These are phyloP conservation scores for Phoma sp. DNA, from an alignment of 2,329 filamentous ascomycete species.

Conservation along the genomic window DNA sequence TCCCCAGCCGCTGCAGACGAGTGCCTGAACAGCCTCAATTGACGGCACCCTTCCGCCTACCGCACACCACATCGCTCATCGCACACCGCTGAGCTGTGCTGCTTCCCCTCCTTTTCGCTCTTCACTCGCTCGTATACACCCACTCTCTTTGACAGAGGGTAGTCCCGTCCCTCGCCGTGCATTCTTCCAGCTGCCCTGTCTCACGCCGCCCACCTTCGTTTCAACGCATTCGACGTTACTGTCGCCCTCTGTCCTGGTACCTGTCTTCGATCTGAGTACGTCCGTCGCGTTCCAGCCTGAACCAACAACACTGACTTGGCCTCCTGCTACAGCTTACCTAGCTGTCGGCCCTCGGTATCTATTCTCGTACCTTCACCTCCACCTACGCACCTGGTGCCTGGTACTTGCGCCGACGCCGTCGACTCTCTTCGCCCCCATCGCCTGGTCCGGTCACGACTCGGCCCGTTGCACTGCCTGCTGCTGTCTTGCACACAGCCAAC, in stretches of 20 bases:
- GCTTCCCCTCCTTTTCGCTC: constrained; percentile 43
- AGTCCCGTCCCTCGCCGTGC: constrained; percentile 28
- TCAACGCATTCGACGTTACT: constrained; percentile 17
- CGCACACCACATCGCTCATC: background rate
- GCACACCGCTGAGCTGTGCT: constrained; percentile 48
- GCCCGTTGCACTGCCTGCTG: constrained; percentile 2
- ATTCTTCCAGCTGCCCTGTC: constrained; percentile 24
- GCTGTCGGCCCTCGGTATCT: constrained; percentile 8
- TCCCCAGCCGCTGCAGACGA: constrained; percentile 38
- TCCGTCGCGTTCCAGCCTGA: constrained; percentile 19
- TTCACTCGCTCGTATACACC: constrained; percentile 16
- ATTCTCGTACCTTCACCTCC: constrained; percentile 5
- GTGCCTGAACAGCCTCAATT: constrained; percentile 41
- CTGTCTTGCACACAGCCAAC: constrained; percentile 7
- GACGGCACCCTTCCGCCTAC: constrained; percentile 11
- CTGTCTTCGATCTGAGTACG: constrained; percentile 33
- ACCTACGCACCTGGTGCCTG: background rate
- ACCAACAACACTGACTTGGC: constrained; percentile 27
- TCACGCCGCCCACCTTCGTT: constrained; percentile 17
- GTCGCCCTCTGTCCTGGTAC: constrained; percentile 21
- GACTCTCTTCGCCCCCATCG: constrained; percentile 4
- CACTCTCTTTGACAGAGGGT: constrained; percentile 48
- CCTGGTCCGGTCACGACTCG: background rate
- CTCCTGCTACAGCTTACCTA: constrained; percentile 20
- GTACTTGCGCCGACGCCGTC: background rate